Base-by-base conservation (phyloP, 2,329 filamentous ascomycete species). In the Fusarium sp. region DNA sequence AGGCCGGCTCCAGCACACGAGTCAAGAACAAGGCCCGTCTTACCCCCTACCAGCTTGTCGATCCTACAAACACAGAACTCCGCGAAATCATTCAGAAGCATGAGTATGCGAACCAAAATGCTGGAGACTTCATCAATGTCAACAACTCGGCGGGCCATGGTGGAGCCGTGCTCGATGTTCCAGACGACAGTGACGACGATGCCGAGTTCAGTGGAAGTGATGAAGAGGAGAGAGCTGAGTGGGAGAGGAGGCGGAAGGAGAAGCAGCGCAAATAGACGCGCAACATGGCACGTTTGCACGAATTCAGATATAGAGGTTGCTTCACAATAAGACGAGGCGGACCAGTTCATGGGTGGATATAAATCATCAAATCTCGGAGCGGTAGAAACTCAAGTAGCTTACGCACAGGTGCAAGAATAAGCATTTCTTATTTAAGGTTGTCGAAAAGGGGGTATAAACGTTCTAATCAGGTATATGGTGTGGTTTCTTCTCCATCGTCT, bases 11-110 rank as follows among this genome's bases (percentile, higher is more conserved):
- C 57, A 87, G 83, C 82, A 82, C 88, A 62, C 86, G 89, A 69
- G 76, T 85, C 77, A 85, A 85, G 82, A 96, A 96, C 85, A 93
- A 92, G 83, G 92, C 90, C 60, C 91, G 92, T 77, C 87, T 94
- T 68, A 93, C 91, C 57, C 88, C 94, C 34, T 80, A 88, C 61
- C 91, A 95, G 82, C 88, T 96, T 70, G 91, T 92, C 62, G 93
- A 96, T 82, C 93, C 93, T 22, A 80, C 87, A 54, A 94, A 95
- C 82, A 79, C 80, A 30, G 88, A 86, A 60, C 84, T 95, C 61
- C 85, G 87, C 73, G 86, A 88, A 50, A 83, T 92, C 66, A 88
- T 96, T 78, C 87, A 91, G 82, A 90, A 90, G 83, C 92, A 93
- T 71, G 92, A 95, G 84, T 93, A 93, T 78, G 86, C 89, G 12